These are phyloP conservation scores for Eucalyptus pumila DNA, from an alignment of 345 rosid species.

Conservation along the genomic window DNA sequence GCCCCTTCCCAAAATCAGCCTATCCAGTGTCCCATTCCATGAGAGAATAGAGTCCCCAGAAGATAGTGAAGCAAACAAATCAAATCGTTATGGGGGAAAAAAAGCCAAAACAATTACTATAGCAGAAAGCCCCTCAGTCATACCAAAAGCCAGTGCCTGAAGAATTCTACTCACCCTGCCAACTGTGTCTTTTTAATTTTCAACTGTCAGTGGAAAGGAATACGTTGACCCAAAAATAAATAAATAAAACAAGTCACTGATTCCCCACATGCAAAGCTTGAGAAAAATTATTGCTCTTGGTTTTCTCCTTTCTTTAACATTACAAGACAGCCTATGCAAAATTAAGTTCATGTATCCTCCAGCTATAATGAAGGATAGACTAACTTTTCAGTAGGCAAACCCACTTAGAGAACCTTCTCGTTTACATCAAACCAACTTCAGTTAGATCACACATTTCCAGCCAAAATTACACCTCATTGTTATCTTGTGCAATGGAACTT, in stretches of 20 bases:
- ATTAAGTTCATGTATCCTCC: background rate
- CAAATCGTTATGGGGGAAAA: background rate
- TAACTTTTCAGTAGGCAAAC: background rate
- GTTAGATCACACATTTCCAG: background rate
- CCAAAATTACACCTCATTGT: background rate
- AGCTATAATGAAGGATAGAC: background rate
- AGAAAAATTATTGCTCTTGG: background rate
- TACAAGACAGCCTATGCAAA: background rate
- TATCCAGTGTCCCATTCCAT: background rate
- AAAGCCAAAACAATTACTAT: background rate
- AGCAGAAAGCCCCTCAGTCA: background rate
- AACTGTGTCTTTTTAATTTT: background rate
- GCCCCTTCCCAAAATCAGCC: background rate
- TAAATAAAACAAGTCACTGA: background rate
- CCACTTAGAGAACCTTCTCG: background rate
- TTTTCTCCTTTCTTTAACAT: background rate
- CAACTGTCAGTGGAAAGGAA: background rate
- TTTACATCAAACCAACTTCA: background rate
- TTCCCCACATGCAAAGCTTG: background rate
- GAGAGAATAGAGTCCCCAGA: background rate
- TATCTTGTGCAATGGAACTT: background rate
- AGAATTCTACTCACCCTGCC: background rate
- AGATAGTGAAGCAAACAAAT: background rate
- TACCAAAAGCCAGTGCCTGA: background rate
- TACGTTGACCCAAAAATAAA: background rate